Evolutionary conservation across 257 asterid species (phyloP).

Genomic region (Solanum megistacrolobum): DNA sequence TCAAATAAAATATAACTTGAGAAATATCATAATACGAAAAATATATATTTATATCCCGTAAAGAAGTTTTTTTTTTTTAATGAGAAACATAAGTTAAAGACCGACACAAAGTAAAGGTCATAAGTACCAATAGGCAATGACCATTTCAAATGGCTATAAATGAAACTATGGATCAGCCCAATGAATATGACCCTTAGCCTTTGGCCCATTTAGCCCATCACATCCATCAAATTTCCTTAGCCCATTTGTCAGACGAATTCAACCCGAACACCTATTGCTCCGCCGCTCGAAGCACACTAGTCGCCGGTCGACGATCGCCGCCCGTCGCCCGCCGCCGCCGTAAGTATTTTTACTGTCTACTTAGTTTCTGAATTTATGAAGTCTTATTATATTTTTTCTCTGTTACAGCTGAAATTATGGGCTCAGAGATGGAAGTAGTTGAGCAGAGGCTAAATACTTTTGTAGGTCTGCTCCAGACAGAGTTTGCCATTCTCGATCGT

Average conservation of each 20-base stretch:
- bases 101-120: background rate
- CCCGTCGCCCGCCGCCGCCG: background rate
- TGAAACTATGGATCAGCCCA: background rate
- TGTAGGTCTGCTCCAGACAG: slow-evolving; percentile 54
- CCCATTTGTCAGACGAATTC: background rate
- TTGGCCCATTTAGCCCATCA: background rate
- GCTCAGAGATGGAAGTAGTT: slow-evolving; percentile 34
- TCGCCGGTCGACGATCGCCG: background rate
- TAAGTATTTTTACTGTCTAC: background rate
- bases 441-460: slow-evolving; percentile 66
- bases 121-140: background rate
- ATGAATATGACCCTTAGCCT: background rate
- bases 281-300: background rate
- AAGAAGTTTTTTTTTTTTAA: background rate
- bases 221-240: background rate
- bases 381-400: background rate
- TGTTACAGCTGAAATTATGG: slow-evolving; percentile 22
- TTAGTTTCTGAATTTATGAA: background rate
- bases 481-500: slow-evolving; percentile 65
- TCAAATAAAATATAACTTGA: background rate
- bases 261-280: background rate
- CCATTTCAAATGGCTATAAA: background rate
- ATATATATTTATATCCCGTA: background rate
- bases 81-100: background rate
- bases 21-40: background rate